Evolutionary conservation across 1,284 basidiomycete genomes (phyloP).

Genomic region (Boletus semigastroideus): DNA sequence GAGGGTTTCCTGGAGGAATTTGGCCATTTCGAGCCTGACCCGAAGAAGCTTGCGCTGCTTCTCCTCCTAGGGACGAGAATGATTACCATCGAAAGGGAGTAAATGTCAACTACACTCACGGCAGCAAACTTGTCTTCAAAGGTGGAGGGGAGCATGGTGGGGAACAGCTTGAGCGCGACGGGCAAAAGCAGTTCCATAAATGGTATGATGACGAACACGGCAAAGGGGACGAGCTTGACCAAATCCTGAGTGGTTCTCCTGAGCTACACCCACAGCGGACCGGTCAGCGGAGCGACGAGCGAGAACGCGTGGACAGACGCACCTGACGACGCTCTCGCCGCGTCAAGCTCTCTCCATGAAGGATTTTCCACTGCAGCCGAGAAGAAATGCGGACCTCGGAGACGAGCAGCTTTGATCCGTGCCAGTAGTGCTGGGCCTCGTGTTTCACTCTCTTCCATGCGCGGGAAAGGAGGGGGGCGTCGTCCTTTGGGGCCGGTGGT

Average conservation of each 20-base stretch:
- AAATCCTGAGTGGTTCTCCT: slow-evolving; percentile 93
- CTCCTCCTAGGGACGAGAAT: slow-evolving; percentile 69
- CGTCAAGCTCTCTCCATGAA: slow-evolving; percentile 90
- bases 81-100: neutral
- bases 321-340: slow-evolving; percentile 93
- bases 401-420: slow-evolving; percentile 91
- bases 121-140: slow-evolving; percentile 97
- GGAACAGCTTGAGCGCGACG: slow-evolving; percentile 95
- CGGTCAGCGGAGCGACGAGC: slow-evolving; percentile 5
- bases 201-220: slow-evolving; percentile 93
- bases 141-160: slow-evolving; percentile 97
- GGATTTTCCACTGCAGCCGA: slow-evolving; percentile 87
- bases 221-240: slow-evolving; percentile 91
- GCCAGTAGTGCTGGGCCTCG: slow-evolving; percentile 97
- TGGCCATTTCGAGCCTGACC: slow-evolving; percentile 97
- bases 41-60: slow-evolving; percentile 95
- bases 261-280: slow-evolving; percentile 49
- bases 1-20: slow-evolving; percentile 97
- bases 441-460: slow-evolving; percentile 94
- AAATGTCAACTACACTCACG: slow-evolving; percentile 44
- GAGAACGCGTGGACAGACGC: slow-evolving; percentile 31
- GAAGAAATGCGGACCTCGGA: slow-evolving; percentile 92
- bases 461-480: slow-evolving; percentile 55
- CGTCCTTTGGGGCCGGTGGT: slow-evolving; percentile 53
- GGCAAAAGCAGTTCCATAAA: slow-evolving; percentile 99